Evolutionary conservation across 208 protist species (phyloP).

Genomic region (Trypanosoma vivax): DNA sequence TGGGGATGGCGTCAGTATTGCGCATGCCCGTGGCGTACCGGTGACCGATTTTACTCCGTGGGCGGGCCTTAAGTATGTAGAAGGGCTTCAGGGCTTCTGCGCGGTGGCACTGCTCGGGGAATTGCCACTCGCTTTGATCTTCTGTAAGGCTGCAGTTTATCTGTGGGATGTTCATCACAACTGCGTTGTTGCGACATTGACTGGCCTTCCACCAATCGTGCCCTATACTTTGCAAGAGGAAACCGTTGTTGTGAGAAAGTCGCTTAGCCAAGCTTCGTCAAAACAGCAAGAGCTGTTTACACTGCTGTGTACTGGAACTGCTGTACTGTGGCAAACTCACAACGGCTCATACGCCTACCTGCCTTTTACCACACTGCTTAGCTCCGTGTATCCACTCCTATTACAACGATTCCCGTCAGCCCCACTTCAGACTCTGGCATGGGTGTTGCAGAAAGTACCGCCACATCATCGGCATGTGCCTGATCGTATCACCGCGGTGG

Average conservation of each 20-base stretch:
- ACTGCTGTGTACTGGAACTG: too few species aligned
- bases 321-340: too few species aligned
- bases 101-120: constrained; percentile 6
- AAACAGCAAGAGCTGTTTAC: not conserved
- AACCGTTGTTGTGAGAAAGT: too few species aligned
- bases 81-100: constrained; percentile 3
- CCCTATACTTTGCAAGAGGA: constrained; percentile 1
- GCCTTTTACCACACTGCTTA: too few species aligned
- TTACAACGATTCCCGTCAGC: too few species aligned
- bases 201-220: constrained; percentile 11
- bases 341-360: too few species aligned
- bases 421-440: too few species aligned
- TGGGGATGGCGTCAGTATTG: not conserved
- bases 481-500: too few species aligned
- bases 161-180: constrained; percentile 23
- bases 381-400: too few species aligned
- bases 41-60: not conserved
- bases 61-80: constrained; percentile 3
- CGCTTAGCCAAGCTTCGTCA: too few species aligned
- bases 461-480: too few species aligned
- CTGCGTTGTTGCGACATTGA: constrained; percentile 5
- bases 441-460: too few species aligned
- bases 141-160: constrained; percentile 9
- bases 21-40: constrained; percentile 4
- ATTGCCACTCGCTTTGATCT: constrained; percentile 13